A percentile compares a stretch with the other conserved stretches of the same genome.
phyloP scores from a whole-genome alignment of 306 rosid species.

The Luffa aegyptiaca region DNA sequence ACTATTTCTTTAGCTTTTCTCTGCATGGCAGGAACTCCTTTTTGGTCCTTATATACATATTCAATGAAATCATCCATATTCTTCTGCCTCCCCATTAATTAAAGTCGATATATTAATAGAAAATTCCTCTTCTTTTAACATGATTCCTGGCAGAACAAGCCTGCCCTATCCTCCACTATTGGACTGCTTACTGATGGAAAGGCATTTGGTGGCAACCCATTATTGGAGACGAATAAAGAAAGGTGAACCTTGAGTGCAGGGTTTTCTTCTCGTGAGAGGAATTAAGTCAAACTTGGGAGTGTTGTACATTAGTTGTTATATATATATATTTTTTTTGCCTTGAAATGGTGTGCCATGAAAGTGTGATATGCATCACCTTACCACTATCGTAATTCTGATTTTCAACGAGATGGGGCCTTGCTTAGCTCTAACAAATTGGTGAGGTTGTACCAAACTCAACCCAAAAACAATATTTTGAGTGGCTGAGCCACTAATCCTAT shows the following conservation, averaged over 20 bases:
- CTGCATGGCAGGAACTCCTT: constrained; percentile 4
- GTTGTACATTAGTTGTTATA: background rate
- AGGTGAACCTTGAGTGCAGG: background rate
- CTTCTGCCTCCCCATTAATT: background rate
- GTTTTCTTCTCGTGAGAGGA: background rate
- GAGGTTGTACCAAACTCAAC: constrained; percentile 35
- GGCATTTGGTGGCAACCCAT: constrained; percentile 3
- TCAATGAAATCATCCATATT: background rate
- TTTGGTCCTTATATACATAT: background rate
- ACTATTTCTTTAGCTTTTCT: background rate
- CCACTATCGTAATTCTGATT: constrained; percentile 22
- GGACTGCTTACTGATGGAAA: background rate
- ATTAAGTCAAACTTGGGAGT: background rate
- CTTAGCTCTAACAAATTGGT: constrained; percentile 13
- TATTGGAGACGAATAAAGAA: background rate
- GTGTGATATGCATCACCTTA: constrained; percentile 25
- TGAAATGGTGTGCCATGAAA: background rate
- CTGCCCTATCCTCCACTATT: background rate
- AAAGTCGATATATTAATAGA: background rate
- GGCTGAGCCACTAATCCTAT: constrained; percentile 39
- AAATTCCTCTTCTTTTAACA: background rate
- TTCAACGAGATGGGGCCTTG: constrained; percentile 6
- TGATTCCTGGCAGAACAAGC: background rate
- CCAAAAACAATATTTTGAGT: constrained; percentile 29
- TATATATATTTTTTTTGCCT: background rate